Base-by-base conservation (phyloP, 2,329 filamentous ascomycete genomes). In the Rutstroemia sp. region DNA sequence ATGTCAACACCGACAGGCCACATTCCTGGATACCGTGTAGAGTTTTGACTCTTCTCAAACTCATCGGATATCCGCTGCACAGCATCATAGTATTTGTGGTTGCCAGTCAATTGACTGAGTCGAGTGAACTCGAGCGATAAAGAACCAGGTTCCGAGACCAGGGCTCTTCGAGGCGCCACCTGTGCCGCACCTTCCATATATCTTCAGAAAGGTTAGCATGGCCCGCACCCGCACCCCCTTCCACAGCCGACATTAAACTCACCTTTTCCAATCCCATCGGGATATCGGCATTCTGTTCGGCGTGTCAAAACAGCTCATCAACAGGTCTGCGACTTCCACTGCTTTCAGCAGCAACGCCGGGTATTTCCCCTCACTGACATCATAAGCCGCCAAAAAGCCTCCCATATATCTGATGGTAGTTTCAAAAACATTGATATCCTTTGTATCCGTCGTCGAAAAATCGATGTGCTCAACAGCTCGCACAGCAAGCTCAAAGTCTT, bases 401-500 rank as follows among this genome's bases (percentile, higher is more conserved):
- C 92, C 92, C 14, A 97, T 77, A 66, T 96, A 96, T 48, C 92
- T 83, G 68, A 97, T 96, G 10, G 86, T 89, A 0, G 91, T 95
- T 72, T 97, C 92, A 65, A 96, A 97, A 9, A 95, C 66, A 61
- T 69, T 69, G 1, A 70, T 61, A 36, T 63, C 52, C n/a, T 61
- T 58, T 45, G 60, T 47, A 8, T 65, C 58, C 7, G 67, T 86
- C 7, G 80, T 87, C 1, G 88, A 92, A 65, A 96, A 96, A 71
- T 96, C 90, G 58, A 96, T 94, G 5, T 80, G 72, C 56, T 77
- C 77, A 16, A 89, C 81, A 1, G 80, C 83, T 48, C 80, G 76
- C 50, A 89, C 83, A 0, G 89, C 90, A 57, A 88, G 83, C 57
- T 89, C 82, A 66, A 95, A 95, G 64, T 95, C 89, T 0, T 86